Base-by-base conservation (phyloP, 164 flowering plant species). In the Saururus chinensis region DNA sequence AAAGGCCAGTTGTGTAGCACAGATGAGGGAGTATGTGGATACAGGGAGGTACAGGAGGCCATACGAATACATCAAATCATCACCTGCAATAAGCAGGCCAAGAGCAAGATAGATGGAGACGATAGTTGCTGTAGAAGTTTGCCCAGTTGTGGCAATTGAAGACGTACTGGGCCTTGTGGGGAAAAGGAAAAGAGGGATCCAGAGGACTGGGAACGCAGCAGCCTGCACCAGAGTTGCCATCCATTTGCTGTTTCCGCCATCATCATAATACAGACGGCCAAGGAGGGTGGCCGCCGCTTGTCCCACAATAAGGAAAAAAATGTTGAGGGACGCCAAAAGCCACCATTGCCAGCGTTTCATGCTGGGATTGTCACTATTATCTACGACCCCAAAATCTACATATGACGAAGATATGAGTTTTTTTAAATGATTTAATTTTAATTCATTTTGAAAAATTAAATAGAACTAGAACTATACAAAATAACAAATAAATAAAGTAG, bases 211-310 rank as follows among this genome's bases (percentile, higher is more conserved):
- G 54, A 71, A 74, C 3, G 53, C 77, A 10, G 57, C 74, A 11
- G 74, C 23, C 53, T 71, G 74, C 37, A 74, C 72, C 14, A 75
- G 57, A 0, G 79, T 72, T 0, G 71, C 75, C 70, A 75, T 63
- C 79, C 79, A 72, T 64, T 67, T 72, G 53, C 73, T 72, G 37
- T 67, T 75, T 40, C 76, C 79, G n/a, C 75, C 76, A 51, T 70
- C 48, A 57, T 72, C 71, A 37, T 51, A 75, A 57, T 75, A 75
- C 51, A 75, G 57, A 21, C 76, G 67, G 19, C 76, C 75, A 4
- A 75, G 61, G 17, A 75, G 76, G 62, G 66, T 67, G 17, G 67
- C 73, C 0, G 53, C 62, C 22, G 71, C 13, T 62, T 71, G 72
- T 4, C 77, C 74, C n/a, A 41, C 11, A 37, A 83, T 65, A 49